Conservation (phyloP, 768 basidiomycete genomes). For the Stropharia rugosoannulata region DNA sequence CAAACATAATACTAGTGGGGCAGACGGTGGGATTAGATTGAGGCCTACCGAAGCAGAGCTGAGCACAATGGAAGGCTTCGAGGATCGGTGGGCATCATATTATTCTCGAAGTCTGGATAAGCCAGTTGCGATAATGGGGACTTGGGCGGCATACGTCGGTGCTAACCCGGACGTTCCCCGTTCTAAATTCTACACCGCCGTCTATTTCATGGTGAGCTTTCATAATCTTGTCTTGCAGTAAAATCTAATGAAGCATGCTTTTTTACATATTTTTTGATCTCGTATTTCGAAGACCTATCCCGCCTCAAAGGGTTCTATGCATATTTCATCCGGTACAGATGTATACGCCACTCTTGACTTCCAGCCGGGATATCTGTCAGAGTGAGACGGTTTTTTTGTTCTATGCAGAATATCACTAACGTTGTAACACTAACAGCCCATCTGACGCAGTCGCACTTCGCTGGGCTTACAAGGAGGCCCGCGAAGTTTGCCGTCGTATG, state of each 20-base stretch:
- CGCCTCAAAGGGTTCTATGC: slow-evolving; percentile 30
- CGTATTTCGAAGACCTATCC: slow-evolving; percentile 26
- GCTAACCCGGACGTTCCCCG: slow-evolving; percentile 13
- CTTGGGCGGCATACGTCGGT: slow-evolving; percentile 29
- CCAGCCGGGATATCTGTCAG: slow-evolving; percentile 22
- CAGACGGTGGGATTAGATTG: slow-evolving; percentile 57
- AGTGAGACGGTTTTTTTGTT: neutral
- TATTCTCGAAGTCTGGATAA: slow-evolving; percentile 56
- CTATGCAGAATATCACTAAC: too few species aligned
- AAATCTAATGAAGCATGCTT: too few species aligned
- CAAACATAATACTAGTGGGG: slow-evolving; percentile 31
- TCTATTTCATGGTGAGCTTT: slow-evolving; percentile 27
- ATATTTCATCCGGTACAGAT: slow-evolving; percentile 33
- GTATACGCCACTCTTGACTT: slow-evolving; percentile 23
- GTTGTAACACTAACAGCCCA: slow-evolving; percentile 18
- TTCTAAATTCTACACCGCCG: slow-evolving; percentile 13
- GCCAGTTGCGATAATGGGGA: slow-evolving; percentile 44
- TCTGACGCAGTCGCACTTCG: slow-evolving; percentile 44
- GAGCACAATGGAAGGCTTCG: slow-evolving; percentile 47
- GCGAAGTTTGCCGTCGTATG: slow-evolving; percentile 61
- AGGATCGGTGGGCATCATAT: slow-evolving; percentile 46
- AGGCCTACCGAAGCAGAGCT: slow-evolving; percentile 52
- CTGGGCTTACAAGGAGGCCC: slow-evolving; percentile 52
- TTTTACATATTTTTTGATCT: too few species aligned
- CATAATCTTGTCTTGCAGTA: neutral